A percentile compares a stretch with the other conserved stretches of the same genome.
Conservation (phyloP, 345 rosid genomes). For the Excoecaria agallocha region DNA sequence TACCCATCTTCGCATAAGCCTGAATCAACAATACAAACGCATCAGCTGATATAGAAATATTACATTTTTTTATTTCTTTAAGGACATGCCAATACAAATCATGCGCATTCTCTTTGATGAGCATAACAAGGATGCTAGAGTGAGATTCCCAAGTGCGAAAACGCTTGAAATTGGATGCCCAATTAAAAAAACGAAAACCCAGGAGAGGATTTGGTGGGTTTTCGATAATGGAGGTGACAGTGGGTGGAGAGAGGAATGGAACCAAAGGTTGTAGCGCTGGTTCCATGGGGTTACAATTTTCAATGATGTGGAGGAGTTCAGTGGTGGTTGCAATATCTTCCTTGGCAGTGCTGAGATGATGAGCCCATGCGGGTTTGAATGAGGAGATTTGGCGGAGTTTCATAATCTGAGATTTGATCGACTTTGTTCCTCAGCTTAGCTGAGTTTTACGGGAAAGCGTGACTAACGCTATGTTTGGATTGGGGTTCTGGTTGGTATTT, state of each 20-base stretch:
- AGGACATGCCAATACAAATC: conserved; percentile 64
- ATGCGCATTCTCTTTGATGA: conserved; percentile 39
- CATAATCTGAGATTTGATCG: conserved; percentile 8
- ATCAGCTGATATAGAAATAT: conserved; percentile 34
- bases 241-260: conserved; percentile 45
- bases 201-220: conserved; percentile 36
- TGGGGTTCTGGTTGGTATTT: not conserved
- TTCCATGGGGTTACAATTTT: conserved; percentile 51
- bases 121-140: conserved; percentile 39
- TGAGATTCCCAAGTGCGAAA: conserved; percentile 38
- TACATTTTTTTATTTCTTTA: conserved; percentile 45
- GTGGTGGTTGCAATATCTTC: conserved; percentile 29
- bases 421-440: too few relatives aligned
- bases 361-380: conserved; percentile 19
- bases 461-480: not conserved
- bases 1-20: conserved; percentile 53
- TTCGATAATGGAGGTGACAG: conserved; percentile 48
- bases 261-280: conserved; percentile 58
- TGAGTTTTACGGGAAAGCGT: not conserved
- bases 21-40: conserved; percentile 58
- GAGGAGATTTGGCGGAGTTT: conserved; percentile 10
- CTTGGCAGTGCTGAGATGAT: conserved; percentile 11
- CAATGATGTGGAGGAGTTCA: conserved; percentile 51
- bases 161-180: conserved; percentile 60
- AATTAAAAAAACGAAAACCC: conserved; percentile 76